Base-by-base conservation (phyloP, 176 grass and related monocot species). In the Pharus latifolius region DNA sequence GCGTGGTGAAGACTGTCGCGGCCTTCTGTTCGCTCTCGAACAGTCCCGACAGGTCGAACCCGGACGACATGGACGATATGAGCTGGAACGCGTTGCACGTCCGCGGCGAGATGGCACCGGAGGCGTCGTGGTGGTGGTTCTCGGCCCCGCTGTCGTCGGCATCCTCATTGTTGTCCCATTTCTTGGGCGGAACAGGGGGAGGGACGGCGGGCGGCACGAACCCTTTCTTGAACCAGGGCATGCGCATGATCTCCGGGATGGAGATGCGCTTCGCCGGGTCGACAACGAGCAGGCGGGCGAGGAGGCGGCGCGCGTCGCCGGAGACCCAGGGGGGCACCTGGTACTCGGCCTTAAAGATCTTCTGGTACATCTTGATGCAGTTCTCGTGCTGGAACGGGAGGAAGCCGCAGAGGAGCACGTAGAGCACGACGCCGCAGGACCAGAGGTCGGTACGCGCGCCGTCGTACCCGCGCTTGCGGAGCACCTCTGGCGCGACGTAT, bases 371-470 rank as follows among this genome's bases (percentile, higher is more conserved):
- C 76, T 90, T 82, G 76, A 66, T 82, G 76, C 84, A 69, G 70
- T 74, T 99, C 16, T 86, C 87, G 31, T 94, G 87, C 68, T 88
- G 90, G 67, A 99, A 99, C 0, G 96, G 96, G 30, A 99, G 84
- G 87, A 76, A 78, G 0, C 96, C 96, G 20, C 90, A 87, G 68
- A 99, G 85, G 1, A 99, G 84, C 5, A 95, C 96, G 72, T 81
- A 99, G 73, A 99, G 90, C 4, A 99, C 86, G 49, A 98, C 95
- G 19, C 96, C 96, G 67, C 96, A 99, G 7, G 96, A 99, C 96
- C 96, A 99, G 38, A 99, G 29, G 67, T 99, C 96, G 8, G 90
- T 80, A 7, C 65, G 54, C 0, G 87, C 81, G 17, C 96, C 96
- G 56, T 99, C 90, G 62, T 99, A 99, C 0, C 96, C 96, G 0